phyloP scores from a whole-genome alignment of 257 asterid species.

The Lithospermum erythrorhizon region DNA sequence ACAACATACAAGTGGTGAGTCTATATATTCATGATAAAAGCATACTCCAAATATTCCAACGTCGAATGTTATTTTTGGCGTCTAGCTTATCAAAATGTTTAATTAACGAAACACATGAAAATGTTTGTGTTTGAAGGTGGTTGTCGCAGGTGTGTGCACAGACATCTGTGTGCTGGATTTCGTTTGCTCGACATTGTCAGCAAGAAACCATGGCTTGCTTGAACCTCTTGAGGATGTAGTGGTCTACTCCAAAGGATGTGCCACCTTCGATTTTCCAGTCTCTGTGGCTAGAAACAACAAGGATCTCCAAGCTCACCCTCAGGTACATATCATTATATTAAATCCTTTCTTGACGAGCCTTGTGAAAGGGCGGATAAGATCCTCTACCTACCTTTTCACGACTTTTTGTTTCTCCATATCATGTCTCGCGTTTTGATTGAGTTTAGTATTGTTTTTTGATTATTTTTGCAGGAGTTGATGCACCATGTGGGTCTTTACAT shows the following conservation, averaged over 20 bases:
- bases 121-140: conserved; percentile 21
- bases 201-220: conserved; percentile 46
- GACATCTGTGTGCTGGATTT: conserved; percentile 73
- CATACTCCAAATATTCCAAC: too few species aligned
- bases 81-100: too few species aligned
- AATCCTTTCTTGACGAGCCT: not conserved
- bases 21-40: not conserved
- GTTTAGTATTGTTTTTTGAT: too few species aligned
- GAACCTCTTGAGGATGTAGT: conserved; percentile 45
- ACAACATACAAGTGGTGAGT: conserved; percentile 39
- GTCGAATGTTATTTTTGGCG: too few species aligned
- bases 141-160: conserved; percentile 60
- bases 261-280: conserved; percentile 57
- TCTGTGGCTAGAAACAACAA: conserved; percentile 33
- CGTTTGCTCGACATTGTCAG: conserved; percentile 61
- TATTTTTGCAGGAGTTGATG: conserved; percentile 33
- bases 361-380: too few species aligned
- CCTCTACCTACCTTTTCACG: too few species aligned
- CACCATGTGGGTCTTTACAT: conserved; percentile 56
- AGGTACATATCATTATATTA: conserved; percentile 18
- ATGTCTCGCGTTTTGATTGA: too few species aligned
- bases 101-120: not conserved
- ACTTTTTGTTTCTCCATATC: too few species aligned
- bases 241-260: conserved; percentile 54
- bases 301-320: conserved; percentile 44